Conservation (phyloP, 2,329 filamentous ascomycete genomes). For the Chaetomiaceae sp. region DNA sequence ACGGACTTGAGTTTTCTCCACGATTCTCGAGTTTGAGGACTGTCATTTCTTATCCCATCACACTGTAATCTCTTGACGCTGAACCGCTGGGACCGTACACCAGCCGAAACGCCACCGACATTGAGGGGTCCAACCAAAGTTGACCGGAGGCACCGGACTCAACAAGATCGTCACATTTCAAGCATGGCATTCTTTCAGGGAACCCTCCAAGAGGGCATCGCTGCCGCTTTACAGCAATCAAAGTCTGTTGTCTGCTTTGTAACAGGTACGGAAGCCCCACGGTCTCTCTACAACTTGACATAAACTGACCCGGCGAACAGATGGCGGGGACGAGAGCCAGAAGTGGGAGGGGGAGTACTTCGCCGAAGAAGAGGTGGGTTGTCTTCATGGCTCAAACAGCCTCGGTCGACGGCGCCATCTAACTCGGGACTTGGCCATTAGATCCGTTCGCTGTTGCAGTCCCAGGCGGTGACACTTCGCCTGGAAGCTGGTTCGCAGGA, state of each 20-base stretch:
- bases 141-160: neutral
- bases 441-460: slow-evolving; percentile 52
- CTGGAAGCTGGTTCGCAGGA: slow-evolving; percentile 71
- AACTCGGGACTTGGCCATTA: slow-evolving; percentile 29
- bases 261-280: slow-evolving; percentile 49
- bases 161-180: neutral
- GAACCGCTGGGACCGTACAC: too few species aligned
- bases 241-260: slow-evolving; percentile 86
- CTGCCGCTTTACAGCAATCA: slow-evolving; percentile 64
- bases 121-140: neutral
- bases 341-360: slow-evolving; percentile 70
- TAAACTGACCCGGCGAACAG: slow-evolving; percentile 39
- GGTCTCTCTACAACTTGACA: neutral
- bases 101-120: too few species aligned
- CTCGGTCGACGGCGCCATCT: neutral
- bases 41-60: too few species aligned
- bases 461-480: slow-evolving; percentile 64
- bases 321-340: slow-evolving; percentile 63
- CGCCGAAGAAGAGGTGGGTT: slow-evolving; percentile 49
- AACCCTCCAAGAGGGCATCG: slow-evolving; percentile 74
- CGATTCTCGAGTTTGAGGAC: too few species aligned
- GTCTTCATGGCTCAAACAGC: neutral
- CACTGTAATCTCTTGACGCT: too few species aligned
- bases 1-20: too few species aligned
- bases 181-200: slow-evolving; percentile 73